Evolutionary conservation across 805 yeast genomes (phyloP), one percentile per base, ranked within the genome.

Genomic region (Candida parachauliodes): DNA sequence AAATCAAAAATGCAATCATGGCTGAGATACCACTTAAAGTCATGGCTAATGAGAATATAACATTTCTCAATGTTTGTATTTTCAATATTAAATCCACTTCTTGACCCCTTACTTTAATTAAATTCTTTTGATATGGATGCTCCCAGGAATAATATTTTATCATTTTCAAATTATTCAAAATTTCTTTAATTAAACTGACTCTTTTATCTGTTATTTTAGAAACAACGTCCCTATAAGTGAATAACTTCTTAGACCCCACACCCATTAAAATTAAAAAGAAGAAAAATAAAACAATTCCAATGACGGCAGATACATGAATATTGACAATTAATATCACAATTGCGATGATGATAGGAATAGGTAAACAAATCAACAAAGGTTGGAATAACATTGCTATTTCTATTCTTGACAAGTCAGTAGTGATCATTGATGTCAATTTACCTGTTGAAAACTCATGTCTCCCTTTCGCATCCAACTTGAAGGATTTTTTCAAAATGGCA

Each of bases 61-160:
- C 45, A 48, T 76, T 82, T 53, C 88, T 76, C 25, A 77, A 54
- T 24, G 77, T 62, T 47, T 83, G 87, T 64, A 85, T 73, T 39
- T 61, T 68, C 42, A 78, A 68, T 41, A 88, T 72, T 34, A 68
- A 61, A 4, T 51, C 46, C 67, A 83, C 76, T 57, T 88, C 96
- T 17, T 60, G 49, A 0, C 52, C 46, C 52, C 96, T 74, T 16
- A 75, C 65, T 15, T 64, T 68, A n/a, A 74, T 51, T 19, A 88
- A 69, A 39, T 69, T 60, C 4, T 68, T 53, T 32, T 68, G 68
- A 52, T 85, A 88, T 0, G 95, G 87, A 28, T 65, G 65, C 59
- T 88, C 96, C 95, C 95, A 88, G 1, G 93, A 84, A 55, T 87
- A 88, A 55, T 74, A 83, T 62, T 88, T 88, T 55, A 88, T 83